Base-by-base conservation (phyloP, 495 filamentous ascomycete genomes). In the Podospora fimiseda region DNA sequence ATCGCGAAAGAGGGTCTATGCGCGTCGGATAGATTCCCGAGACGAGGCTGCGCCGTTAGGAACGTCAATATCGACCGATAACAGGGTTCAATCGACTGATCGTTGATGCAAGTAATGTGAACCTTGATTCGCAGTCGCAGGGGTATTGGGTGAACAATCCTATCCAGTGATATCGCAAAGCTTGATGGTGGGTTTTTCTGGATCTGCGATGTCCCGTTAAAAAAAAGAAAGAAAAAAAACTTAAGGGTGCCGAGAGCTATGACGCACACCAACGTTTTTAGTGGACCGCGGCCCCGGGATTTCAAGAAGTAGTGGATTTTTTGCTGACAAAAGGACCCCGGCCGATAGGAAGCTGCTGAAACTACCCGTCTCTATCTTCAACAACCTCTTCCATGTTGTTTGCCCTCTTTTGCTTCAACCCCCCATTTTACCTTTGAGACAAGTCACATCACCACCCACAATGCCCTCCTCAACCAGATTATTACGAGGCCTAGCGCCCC, bases 401-500 rank as follows among this genome's bases (percentile, higher is more conserved):
- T 8, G n/a, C 7, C n/a, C n/a, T n/a, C n/a, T n/a, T n/a, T n/a
- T n/a, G n/a, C n/a, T n/a, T n/a, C n/a, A n/a, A n/a, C n/a, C n/a
- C n/a, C n/a, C n/a, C n/a, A n/a, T n/a, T n/a, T n/a, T n/a, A n/a
- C n/a, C n/a, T n/a, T n/a, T n/a, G n/a, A n/a, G n/a, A n/a, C n/a
- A n/a, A n/a, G n/a, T n/a, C n/a, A n/a, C n/a, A n/a, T n/a, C n/a
- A n/a, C n/a, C n/a, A 14, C 14, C 14, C 52, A 49, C 23, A 24
- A 52, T 47, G 16, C 65, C 65, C 60, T 53, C 64, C 18, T 48
- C 58, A 27, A 61, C 20, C 27, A 67, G 55, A 23, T 41, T 65
- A 33, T 16, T 63, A 39, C 56, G 63, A 39, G 62, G 64, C 50
- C 11, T 67, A 13, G 56, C 59, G 60, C 64, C 64, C 48, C 56